Conservation (phyloP, 768 basidiomycete species). For the Termitomyces sp. region DNA sequence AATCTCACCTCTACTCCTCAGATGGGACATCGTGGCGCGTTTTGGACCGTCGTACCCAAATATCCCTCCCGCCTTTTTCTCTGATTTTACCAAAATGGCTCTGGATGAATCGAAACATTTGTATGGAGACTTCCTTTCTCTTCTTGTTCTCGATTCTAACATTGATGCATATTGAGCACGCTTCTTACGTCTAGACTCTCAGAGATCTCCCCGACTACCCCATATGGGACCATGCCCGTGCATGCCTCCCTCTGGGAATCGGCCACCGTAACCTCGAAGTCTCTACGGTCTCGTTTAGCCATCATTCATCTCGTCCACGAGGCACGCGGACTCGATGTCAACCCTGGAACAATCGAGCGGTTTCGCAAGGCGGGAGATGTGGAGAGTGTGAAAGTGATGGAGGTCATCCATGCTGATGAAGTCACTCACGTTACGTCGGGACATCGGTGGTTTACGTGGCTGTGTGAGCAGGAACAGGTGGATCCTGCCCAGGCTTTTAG, state of each 20-base stretch:
- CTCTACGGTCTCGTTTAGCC: conserved; percentile 68
- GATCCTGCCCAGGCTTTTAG: conserved; percentile 70
- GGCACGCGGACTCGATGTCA: conserved; percentile 80
- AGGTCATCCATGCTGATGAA: conserved; percentile 79
- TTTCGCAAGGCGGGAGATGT: conserved; percentile 64
- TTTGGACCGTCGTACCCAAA: conserved; percentile 60
- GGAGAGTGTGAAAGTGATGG: conserved; percentile 65
- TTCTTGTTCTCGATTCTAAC: background rate
- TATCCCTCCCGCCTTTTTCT: conserved; percentile 73
- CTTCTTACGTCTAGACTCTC: conserved; percentile 61
- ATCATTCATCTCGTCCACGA: conserved; percentile 88
- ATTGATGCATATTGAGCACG: conserved; percentile 29
- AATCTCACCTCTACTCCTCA: conserved; percentile 19
- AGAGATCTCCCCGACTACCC: conserved; percentile 59
- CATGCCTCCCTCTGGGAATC: conserved; percentile 83
- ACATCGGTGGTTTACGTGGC: conserved; percentile 81
- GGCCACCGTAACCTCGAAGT: conserved; percentile 62
- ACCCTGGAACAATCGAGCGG: conserved; percentile 74
- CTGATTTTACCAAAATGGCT: conserved; percentile 81
- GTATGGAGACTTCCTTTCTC: conserved; percentile 22
- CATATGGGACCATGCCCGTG: conserved; percentile 71
- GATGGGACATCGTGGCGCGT: conserved; percentile 83
- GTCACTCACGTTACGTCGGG: conserved; percentile 81
- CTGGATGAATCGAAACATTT: conserved; percentile 88
- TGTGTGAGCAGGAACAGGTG: conserved; percentile 50